These are phyloP conservation scores for Pseudopyricularia javanii DNA, from an alignment of 2,329 filamentous ascomycete species.

Conservation along the genomic window DNA sequence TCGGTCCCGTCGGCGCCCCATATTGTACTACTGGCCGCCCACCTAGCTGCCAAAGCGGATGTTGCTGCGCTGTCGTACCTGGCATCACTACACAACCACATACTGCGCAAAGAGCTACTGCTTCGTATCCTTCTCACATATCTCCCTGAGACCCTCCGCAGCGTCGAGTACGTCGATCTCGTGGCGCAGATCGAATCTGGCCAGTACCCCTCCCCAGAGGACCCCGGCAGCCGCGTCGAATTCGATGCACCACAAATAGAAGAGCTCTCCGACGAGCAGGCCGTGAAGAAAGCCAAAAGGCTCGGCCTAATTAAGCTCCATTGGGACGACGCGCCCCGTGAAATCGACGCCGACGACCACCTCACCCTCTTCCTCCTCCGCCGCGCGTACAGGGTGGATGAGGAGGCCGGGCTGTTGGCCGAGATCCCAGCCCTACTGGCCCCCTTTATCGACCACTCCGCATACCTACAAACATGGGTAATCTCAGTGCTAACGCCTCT, in stretches of 20 bases:
- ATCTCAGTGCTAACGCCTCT: slow-evolving; percentile 58
- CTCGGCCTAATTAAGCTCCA: slow-evolving; percentile 48
- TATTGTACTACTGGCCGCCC: slow-evolving; percentile 59
- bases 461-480: slow-evolving; percentile 54
- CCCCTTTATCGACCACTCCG: slow-evolving; percentile 53
- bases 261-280: slow-evolving; percentile 48
- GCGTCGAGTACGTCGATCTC: slow-evolving; percentile 49
- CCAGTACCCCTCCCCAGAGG: slow-evolving; percentile 20
- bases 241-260: slow-evolving; percentile 46
- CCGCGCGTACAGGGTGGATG: slow-evolving; percentile 56
- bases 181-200: slow-evolving; percentile 43
- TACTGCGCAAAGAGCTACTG: slow-evolving; percentile 48
- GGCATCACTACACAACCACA: slow-evolving; percentile 18
- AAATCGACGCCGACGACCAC: slow-evolving; percentile 42
- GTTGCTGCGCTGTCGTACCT: slow-evolving; percentile 50
- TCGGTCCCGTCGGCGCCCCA: slow-evolving; percentile 49
- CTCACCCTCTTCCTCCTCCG: slow-evolving; percentile 48
- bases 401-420: slow-evolving; percentile 59
- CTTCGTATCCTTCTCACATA: slow-evolving; percentile 66
- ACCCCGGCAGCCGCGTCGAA: slow-evolving; percentile 16
- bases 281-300: slow-evolving; percentile 49
- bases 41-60: slow-evolving; percentile 55
- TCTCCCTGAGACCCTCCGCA: slow-evolving; percentile 58
- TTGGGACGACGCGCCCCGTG: slow-evolving; percentile 31
- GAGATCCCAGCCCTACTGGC: slow-evolving; percentile 54